A percentile compares a stretch with the other conserved stretches of the same genome.
phyloP scores from a whole-genome alignment of 225 moss, liverwort and hornwort genomes.

The Sphagnum tenellum region DNA sequence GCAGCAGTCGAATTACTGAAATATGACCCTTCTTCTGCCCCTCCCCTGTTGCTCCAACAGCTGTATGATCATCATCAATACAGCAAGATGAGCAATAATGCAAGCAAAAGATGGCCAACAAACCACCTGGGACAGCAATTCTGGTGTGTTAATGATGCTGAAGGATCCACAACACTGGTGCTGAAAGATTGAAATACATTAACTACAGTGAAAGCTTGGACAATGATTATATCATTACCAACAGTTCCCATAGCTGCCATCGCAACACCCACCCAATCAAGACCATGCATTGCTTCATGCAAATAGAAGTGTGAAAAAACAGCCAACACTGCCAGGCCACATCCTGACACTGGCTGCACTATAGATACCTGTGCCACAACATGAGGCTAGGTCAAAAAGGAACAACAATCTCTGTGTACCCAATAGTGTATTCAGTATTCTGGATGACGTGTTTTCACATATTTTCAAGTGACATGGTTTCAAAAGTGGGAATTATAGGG shows the following conservation, averaged over 20 bases:
- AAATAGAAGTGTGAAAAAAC: conserved; percentile 95
- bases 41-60: conserved; percentile 88
- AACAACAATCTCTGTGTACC: not conserved
- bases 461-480: not conserved
- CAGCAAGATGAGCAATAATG: not conserved
- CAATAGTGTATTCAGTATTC: too few species aligned
- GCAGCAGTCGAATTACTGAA: conserved; percentile 56
- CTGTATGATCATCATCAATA: conserved; percentile 18
- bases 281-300: conserved; percentile 91
- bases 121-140: too few species aligned
- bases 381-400: conserved; percentile 2
- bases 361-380: conserved; percentile 65
- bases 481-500: not conserved
- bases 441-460: too few species aligned
- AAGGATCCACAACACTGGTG: too few species aligned
- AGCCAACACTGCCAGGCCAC: conserved; percentile 90
- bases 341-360: conserved; percentile 94
- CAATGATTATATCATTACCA: conserved; percentile 25
- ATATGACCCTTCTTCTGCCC: conserved; percentile 75
- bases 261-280: conserved; percentile 84
- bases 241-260: conserved; percentile 88
- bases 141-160: too few species aligned
- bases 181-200: too few species aligned
- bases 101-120: too few species aligned
- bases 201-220: too few species aligned